Evolutionary conservation across 768 basidiomycete species (phyloP), one percentile per base, ranked within the genome.

Genomic region (Hypsizygus marmoreus): DNA sequence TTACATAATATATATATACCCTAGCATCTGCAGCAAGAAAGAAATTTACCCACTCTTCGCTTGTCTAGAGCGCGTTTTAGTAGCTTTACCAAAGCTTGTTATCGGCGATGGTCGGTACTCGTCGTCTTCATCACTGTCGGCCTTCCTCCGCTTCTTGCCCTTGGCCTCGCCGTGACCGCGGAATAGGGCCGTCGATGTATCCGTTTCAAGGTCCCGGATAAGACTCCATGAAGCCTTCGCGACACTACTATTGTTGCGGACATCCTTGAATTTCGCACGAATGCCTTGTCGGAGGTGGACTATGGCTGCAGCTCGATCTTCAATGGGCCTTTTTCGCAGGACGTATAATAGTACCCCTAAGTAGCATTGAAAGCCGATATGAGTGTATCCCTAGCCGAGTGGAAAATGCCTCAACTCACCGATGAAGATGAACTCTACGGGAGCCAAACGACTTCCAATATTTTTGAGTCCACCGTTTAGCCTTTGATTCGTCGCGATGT

Each of bases 341-440:
- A 80, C 64, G 54, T 70, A 86, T 10, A 91, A 69, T 10, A 89
- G 61, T 16, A 90, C 80, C 45, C 88, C 90, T 91, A 43, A 12
- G 24, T 2, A 32, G 31, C 19, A 24, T 33, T 35, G 16, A 39
- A 31, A 33, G 9, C 30, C 6, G 37, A 5, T 8, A 19, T 19
- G 37, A 25, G 9, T 26, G 4, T n/a, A n/a, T n/a, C n/a, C n/a
- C n/a, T n/a, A n/a, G n/a, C n/a, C n/a, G n/a, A n/a, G n/a, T n/a
- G n/a, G n/a, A n/a, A n/a, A n/a, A n/a, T n/a, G n/a, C n/a, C n/a
- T n/a, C n/a, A n/a, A n/a, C 74, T 49, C 57, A 91, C 91, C 88
- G 31, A 90, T 82, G 62, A 87, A 91, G 24, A 91, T 80, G 59
- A 92, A 88, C 57, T 90, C 86, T 6, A 84, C 80, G 1, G 87